Percentiles rank a stretch among this genome's conserved stretches.
phyloP scores from a whole-genome alignment of 2,329 filamentous ascomycete genomes.

The Fonsecaea monophora region DNA sequence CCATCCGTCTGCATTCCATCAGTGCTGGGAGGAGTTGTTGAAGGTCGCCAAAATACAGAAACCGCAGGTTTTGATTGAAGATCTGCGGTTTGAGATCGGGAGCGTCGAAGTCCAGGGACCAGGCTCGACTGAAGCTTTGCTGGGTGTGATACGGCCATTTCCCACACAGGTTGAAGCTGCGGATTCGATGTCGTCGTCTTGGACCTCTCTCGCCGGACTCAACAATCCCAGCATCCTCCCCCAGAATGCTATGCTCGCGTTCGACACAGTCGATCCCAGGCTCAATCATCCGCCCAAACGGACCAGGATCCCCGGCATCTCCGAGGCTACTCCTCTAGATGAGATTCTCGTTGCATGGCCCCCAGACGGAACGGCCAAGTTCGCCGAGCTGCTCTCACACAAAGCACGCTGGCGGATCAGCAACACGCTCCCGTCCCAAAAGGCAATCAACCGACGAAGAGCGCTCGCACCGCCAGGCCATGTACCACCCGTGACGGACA shows the following conservation, averaged over 20 bases:
- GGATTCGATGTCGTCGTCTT: conserved; percentile 41
- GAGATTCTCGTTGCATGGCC: conserved; percentile 72
- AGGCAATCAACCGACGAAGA: conserved; percentile 79
- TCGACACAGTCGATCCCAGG: conserved; percentile 79
- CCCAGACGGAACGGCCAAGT: conserved; percentile 60
- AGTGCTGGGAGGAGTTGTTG: conserved; percentile 68
- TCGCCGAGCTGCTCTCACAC: conserved; percentile 70
- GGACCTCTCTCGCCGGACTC: conserved; percentile 56
- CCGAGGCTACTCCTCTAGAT: conserved; percentile 55
- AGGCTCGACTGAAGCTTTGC: conserved; percentile 77
- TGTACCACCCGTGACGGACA: conserved; percentile 62
- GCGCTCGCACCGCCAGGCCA: conserved; percentile 67
- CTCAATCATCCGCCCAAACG: conserved; percentile 75
- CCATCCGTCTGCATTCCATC: conserved; percentile 77
- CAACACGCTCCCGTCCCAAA: conserved; percentile 73
- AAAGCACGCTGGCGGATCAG: conserved; percentile 69
- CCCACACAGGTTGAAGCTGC: conserved; percentile 47
- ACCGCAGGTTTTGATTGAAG: conserved; percentile 67
- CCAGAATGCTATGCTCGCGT: conserved; percentile 71
- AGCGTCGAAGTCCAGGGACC: conserved; percentile 75
- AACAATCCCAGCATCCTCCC: conserved; percentile 75
- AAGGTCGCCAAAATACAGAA: conserved; percentile 66
- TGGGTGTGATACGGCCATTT: conserved; percentile 68
- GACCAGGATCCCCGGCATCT: conserved; percentile 47
- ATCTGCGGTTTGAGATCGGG: conserved; percentile 74